These are phyloP conservation scores for Saksenaea vasiformis DNA, from an alignment of 371 early-diverging fungal species.

Conservation along the genomic window DNA sequence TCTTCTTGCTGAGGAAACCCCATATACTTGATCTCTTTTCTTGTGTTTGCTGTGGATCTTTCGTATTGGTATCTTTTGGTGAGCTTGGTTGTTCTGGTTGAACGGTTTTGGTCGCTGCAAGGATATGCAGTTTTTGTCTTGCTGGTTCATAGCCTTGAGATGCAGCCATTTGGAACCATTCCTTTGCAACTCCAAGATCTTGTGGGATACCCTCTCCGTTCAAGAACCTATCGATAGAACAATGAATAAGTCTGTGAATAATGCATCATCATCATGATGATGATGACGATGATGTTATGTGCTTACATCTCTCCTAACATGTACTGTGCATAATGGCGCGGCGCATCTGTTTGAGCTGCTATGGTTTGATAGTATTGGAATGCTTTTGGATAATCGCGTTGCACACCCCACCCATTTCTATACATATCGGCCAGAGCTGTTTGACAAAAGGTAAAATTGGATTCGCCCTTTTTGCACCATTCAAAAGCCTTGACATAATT, in stretches of 20 bases:
- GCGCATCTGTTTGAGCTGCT: conserved; percentile 42
- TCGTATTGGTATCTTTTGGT: conserved; percentile 9
- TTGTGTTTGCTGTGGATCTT: conserved; percentile 11
- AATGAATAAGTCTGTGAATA: not conserved
- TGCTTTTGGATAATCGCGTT: conserved; percentile 39
- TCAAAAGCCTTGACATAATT: conserved; percentile 33
- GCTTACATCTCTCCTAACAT: conserved; percentile 55
- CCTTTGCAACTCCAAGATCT: conserved; percentile 44
- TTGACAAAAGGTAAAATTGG: conserved; percentile 38
- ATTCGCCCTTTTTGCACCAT: conserved; percentile 26
- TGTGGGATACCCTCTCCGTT: conserved; percentile 51
- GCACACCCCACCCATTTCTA: conserved; percentile 39
- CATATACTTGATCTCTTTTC: conserved; percentile 42
- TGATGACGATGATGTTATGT: not conserved
- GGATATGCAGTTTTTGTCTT: conserved; percentile 27
- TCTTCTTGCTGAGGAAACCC: conserved; percentile 31
- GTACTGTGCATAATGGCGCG: conserved; percentile 45
- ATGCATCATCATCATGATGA: too few species aligned
- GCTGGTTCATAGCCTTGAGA: conserved; percentile 48
- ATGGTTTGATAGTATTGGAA: conserved; percentile 48
- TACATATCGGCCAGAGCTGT: conserved; percentile 47
- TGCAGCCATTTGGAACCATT: conserved; percentile 51
- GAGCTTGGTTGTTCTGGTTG: conserved; percentile 13
- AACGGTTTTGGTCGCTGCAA: conserved; percentile 7
- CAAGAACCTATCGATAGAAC: conserved; percentile 32